Base-by-base conservation (phyloP, 164 flowering plant species). In the Cinnamomum chago region DNA sequence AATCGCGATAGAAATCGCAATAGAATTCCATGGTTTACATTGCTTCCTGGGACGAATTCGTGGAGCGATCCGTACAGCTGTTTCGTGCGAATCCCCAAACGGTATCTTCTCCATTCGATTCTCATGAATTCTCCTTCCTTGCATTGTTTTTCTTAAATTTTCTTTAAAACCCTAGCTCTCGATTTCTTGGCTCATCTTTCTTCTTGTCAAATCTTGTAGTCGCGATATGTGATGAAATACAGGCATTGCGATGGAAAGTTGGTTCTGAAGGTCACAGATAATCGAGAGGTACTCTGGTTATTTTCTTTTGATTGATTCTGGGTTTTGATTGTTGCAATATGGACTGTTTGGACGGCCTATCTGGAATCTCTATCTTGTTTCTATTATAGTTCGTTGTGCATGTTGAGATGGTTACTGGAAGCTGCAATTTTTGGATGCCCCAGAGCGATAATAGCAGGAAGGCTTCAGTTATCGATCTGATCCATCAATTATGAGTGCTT, bases 231-330 rank as follows among this genome's bases (percentile, higher is more conserved):
- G 72, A 88, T 86, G 90, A 95, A 95, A 78, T 95, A 95, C 76
- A 73, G 97, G 70, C 91, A 93, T 60, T 92, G 92, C 70, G 99
- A 95, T 52, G 99, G 97, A 13, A 95, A 92, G 81, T 85, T 95
- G 89, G 96, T 95, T 66, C 92, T 93, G 68, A 95, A 95, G 80
- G 97, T 95, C 76, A 95, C 98, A 10, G 99, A 95, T 80, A 89
- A 95, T 75, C 78, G 81, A 73, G 90, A 89, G 99, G 99, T 92
- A 83, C 15, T 24, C 1, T 24, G 25, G 14, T 52, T 22, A 14
- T 11, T 7, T 35, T n/a, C 12, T 23, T 24, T 55, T 55, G 60
- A 55, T 3, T 55, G 5, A 3, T 55, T 55, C 18, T 5, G 17
- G 17, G 60, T 55, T 55, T 55, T 55, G 18, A 20, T 17, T 55